A percentile compares a stretch with the other conserved stretches of the same genome.
Evolutionary conservation across 1,284 basidiomycete species (phyloP).

Genomic region (Agroathelia rolfsii): DNA sequence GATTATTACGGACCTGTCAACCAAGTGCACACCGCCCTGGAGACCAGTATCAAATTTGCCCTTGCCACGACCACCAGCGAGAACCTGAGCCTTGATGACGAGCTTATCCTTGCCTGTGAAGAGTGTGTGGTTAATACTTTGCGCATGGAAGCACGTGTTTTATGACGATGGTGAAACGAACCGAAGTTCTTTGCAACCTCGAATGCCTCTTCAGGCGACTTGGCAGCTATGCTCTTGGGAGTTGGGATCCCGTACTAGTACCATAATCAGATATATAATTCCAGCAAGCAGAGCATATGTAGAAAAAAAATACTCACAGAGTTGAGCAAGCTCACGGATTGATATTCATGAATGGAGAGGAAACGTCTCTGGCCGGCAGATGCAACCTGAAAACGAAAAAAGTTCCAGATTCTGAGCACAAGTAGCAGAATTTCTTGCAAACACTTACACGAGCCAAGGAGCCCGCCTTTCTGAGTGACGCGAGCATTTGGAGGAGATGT

Average conservation of each 20-base stretch:
- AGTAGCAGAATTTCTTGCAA: conserved; percentile 1
- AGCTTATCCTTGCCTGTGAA: conserved; percentile 55
- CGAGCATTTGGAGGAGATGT: conserved; percentile 38
- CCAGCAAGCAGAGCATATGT: not conserved
- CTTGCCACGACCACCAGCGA: conserved; percentile 98
- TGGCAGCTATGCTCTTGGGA: conserved; percentile 86
- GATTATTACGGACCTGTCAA: conserved; percentile 68
- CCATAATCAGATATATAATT: not conserved
- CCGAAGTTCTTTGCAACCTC: conserved; percentile 85
- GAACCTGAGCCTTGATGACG: conserved; percentile 97
- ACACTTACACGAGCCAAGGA: conserved; percentile 50
- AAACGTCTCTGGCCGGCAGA: conserved; percentile 83
- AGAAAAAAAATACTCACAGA: conserved; percentile 42
- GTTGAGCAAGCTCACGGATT: conserved; percentile 92
- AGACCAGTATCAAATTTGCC: conserved; percentile 95
- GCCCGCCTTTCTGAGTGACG: conserved; percentile 50
- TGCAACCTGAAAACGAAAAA: conserved; percentile 32
- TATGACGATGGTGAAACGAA: conserved; percentile 21
- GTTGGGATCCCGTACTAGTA: conserved; percentile 89
- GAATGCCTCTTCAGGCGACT: conserved; percentile 84
- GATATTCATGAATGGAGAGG: conserved; percentile 98
- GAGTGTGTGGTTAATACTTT: conserved; percentile 2
- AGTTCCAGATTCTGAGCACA: conserved; percentile 6
- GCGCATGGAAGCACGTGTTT: conserved; percentile 10
- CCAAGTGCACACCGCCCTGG: conserved; percentile 95